These are phyloP conservation scores for Lentinula guzmanii DNA, from an alignment of 768 basidiomycete genomes.

Conservation along the genomic window DNA sequence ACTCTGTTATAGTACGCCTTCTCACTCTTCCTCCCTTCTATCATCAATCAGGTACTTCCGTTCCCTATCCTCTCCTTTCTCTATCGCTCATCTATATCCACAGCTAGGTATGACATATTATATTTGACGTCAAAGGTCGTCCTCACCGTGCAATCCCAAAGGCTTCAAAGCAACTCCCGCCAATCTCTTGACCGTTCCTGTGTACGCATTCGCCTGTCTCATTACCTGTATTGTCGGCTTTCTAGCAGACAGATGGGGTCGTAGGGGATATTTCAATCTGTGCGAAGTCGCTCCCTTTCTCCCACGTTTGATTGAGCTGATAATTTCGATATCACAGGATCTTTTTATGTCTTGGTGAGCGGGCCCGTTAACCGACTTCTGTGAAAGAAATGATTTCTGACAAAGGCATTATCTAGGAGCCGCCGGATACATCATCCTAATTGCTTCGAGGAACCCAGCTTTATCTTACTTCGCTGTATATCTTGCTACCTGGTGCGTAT, in stretches of 20 bases:
- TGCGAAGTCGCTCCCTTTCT: slow-evolving; percentile 22
- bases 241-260: slow-evolving; percentile 53
- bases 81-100: slow-evolving; percentile 1
- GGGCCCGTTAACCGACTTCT: not conserved
- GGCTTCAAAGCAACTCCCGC: slow-evolving; percentile 68
- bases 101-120: slow-evolving; percentile 33
- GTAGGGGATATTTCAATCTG: slow-evolving; percentile 62
- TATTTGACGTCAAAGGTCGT: not conserved
- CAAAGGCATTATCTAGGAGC: slow-evolving; percentile 27
- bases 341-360: slow-evolving; percentile 29
- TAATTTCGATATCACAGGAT: slow-evolving; percentile 15
- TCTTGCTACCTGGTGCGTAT: slow-evolving; percentile 46
- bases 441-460: slow-evolving; percentile 52
- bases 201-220: slow-evolving; percentile 65
- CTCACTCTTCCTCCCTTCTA: slow-evolving; percentile 71
- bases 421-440: slow-evolving; percentile 66
- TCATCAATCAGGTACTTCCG: slow-evolving; percentile 60
- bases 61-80: not conserved
- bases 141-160: slow-evolving; percentile 12
- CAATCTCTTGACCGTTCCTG: slow-evolving; percentile 73
- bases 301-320: not conserved
- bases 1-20: slow-evolving; percentile 51
- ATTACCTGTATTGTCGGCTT: slow-evolving; percentile 62
- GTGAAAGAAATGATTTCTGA: not conserved
- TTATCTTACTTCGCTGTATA: slow-evolving; percentile 71